Evolutionary conservation across 805 yeast species (phyloP), one percentile per base, ranked within the genome.

Genomic region (Cephaloascus fragrans): DNA sequence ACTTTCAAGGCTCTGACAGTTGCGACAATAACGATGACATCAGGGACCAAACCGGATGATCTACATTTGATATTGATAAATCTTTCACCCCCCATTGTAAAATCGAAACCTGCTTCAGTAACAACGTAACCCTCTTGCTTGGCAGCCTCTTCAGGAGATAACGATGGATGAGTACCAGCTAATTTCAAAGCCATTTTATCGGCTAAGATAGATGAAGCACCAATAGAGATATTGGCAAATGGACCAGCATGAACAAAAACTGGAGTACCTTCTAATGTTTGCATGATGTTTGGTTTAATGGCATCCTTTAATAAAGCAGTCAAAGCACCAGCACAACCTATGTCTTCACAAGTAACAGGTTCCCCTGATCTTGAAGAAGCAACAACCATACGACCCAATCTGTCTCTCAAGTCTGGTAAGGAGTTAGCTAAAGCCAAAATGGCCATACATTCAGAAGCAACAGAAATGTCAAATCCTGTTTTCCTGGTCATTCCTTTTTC

Each of bases 11-110:
- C 94, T 64, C 94, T 74, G 17, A 82, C 81, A 31, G 94, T 83
- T 38, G 94, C 93, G 43, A 83, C 94, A 49, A 83, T 71, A 36
- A 83, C 86, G 46, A 83, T 83, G 35, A 75, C 79, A 56, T 83
- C 86, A 16, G 94, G 94, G 23, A 68, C 69, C 45, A 83, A 67
- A 6, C 90, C 93, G n/a, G 86, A 77, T 8, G 88, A 72, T 56
- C 93, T 73, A 57, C 89, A 80, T 60, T 83, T 83, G 64, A 83
- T 83, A 61, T 83, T 82, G 59, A 81, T 69, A 61, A 83, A 83
- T 62, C 94, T 69, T 66, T 83, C 94, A 59, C 94, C 94, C 56
- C 94, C 94, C 94, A 83, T 83, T 38, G 93, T 83, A 69, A 83
- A 83, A 61, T 83, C 94, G 63, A 83, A 83, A 45, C 94, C 94